Conservation (phyloP, 2,329 filamentous ascomycete genomes). For the Calonectria multiphialidica region DNA sequence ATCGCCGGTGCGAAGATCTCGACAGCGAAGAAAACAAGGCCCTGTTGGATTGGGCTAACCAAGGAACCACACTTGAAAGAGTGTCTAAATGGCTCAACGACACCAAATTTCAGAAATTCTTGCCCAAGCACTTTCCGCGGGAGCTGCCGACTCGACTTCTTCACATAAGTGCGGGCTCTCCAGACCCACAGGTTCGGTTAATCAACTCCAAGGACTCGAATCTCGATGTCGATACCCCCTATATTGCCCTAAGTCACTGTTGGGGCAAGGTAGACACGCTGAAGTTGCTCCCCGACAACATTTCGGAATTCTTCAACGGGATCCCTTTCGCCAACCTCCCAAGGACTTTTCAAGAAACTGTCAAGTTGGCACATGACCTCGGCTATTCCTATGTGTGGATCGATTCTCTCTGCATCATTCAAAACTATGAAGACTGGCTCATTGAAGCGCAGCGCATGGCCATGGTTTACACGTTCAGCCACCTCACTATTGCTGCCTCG, state of each 20-base stretch:
- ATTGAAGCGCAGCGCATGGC: constrained; percentile 2
- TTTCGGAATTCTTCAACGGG: neutral
- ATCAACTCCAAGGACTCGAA: neutral
- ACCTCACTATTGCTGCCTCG: constrained; percentile 3
- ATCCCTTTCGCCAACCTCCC: neutral
- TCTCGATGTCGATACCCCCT: neutral
- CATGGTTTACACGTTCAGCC: neutral
- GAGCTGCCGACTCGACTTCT: neutral
- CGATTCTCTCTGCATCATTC: constrained; percentile 6
- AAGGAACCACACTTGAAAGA: neutral
- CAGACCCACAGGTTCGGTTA: neutral
- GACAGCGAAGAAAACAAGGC: neutral
- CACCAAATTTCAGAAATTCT: neutral
- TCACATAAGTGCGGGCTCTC: neutral
- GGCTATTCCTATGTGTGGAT: constrained; percentile 3
- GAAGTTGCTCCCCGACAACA: no score
- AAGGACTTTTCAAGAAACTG: neutral
- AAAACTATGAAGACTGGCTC: neutral
- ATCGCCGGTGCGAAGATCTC: neutral
- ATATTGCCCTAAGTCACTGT: neutral
- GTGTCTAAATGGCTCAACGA: constrained; percentile 1
- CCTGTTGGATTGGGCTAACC: neutral
- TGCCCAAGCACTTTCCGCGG: neutral
- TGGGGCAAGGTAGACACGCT: neutral
- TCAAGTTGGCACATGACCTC: neutral